These are phyloP conservation scores for Schizonepeta tenuifolia DNA, from an alignment of 257 asterid genomes.

Conservation along the genomic window DNA sequence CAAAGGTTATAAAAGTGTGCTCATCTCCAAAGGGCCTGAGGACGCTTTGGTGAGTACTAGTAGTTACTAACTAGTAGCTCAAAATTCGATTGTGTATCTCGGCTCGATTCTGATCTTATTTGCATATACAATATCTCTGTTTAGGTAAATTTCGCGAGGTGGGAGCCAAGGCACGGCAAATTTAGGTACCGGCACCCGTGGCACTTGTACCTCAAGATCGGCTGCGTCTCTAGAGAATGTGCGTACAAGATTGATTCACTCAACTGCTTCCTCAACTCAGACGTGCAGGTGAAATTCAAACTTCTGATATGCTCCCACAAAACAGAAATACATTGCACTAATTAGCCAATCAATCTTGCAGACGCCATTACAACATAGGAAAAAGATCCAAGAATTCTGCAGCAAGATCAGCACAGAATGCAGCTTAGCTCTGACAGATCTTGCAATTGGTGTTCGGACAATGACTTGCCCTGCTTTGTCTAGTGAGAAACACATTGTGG, in stretches of 20 bases:
- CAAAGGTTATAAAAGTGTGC: constrained; percentile 48
- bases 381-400: constrained; percentile 49
- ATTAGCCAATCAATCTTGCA: neutral
- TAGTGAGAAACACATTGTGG: constrained; percentile 28
- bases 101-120: neutral
- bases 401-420: constrained; percentile 52
- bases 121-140: neutral
- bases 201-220: constrained; percentile 62
- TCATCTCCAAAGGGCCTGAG: constrained; percentile 56
- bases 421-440: constrained; percentile 45
- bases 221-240: constrained; percentile 54
- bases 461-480: constrained; percentile 40
- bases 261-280: constrained; percentile 48
- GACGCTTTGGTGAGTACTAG: constrained; percentile 55
- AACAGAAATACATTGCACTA: too few relatives aligned
- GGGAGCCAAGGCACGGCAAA: constrained; percentile 80
- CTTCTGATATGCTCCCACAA: neutral
- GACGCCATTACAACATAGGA: constrained; percentile 42
- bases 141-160: constrained; percentile 68
- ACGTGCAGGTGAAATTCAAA: constrained; percentile 23
- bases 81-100: neutral
- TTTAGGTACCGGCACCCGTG: constrained; percentile 71
- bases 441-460: constrained; percentile 46
- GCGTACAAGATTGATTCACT: constrained; percentile 61
- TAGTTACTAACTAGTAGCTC: neutral